phyloP scores from a whole-genome alignment of 108 stramenopile species.

The Cyclotella choctawhatcheeana region DNA sequence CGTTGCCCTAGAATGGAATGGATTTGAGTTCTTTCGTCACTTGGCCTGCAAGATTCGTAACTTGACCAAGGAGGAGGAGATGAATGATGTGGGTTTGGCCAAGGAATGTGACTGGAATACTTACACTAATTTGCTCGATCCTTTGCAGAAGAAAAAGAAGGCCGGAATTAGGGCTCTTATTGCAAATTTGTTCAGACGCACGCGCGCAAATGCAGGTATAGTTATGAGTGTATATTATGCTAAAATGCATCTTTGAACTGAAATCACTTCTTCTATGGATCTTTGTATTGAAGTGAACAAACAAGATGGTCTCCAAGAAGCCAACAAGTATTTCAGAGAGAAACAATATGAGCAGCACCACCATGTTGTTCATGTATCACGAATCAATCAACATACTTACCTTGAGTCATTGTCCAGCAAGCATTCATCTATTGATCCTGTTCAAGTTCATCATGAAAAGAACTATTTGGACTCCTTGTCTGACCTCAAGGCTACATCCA shows the following conservation, averaged over 20 bases:
- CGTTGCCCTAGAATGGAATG: conserved; percentile 12
- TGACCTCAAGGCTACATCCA: conserved; percentile 10
- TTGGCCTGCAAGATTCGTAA: conserved; percentile 6
- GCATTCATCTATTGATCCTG: conserved; percentile 10
- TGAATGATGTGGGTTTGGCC: conserved; percentile 3
- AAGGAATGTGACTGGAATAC: background rate
- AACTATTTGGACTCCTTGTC: conserved; percentile 2
- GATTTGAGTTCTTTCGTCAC: conserved; percentile 10
- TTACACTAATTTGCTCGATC: conserved; percentile 4
- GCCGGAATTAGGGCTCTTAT: background rate
- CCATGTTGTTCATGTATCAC: conserved; percentile 31
- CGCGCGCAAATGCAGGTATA: background rate
- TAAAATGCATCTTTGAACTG: too few relatives aligned
- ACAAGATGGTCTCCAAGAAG: conserved; percentile 10
- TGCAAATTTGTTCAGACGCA: background rate
- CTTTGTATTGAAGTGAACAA: background rate
- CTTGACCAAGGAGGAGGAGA: conserved; percentile 1
- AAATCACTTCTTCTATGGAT: background rate
- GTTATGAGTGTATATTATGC: too few relatives aligned
- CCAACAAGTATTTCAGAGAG: conserved; percentile 27
- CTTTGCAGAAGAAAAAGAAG: background rate
- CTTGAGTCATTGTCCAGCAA: conserved; percentile 20
- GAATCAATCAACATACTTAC: conserved; percentile 10
- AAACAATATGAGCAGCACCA: conserved; percentile 38
- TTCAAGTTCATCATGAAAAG: background rate